A percentile compares a stretch with the other conserved stretches of the same genome.
These are phyloP conservation scores for Penicillium brasilianum DNA, from an alignment of 2,329 filamentous ascomycete genomes.

Conservation along the genomic window DNA sequence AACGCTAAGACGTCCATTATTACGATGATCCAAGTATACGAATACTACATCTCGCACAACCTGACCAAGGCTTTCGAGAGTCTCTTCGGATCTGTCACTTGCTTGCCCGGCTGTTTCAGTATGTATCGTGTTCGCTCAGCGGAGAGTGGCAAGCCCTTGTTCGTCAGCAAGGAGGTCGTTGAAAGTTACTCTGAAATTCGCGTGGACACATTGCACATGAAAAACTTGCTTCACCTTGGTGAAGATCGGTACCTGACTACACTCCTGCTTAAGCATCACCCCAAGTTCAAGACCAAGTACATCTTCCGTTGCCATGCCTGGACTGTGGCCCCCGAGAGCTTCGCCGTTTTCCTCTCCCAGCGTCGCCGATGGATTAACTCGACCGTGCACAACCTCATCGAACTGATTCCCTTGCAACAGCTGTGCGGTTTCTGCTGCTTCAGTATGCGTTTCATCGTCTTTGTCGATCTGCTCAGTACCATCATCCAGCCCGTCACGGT, in stretches of 20 bases:
- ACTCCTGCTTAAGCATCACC: slow-evolving; percentile 86
- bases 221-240: slow-evolving; percentile 94
- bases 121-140: slow-evolving; percentile 98
- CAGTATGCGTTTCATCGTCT: slow-evolving; percentile 98
- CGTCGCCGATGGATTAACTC: slow-evolving; percentile 99
- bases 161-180: slow-evolving; percentile 90
- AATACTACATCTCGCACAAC: slow-evolving; percentile 99
- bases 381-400: slow-evolving; percentile 95
- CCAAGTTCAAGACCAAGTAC: slow-evolving; percentile 98
- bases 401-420: slow-evolving; percentile 89
- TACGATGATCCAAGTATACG: slow-evolving; percentile 99
- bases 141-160: slow-evolving; percentile 92
- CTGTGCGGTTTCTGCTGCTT: slow-evolving; percentile 99
- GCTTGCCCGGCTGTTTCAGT: slow-evolving; percentile 96
- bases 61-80: slow-evolving; percentile 96
- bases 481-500: slow-evolving; percentile 90
- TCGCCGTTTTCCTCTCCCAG: slow-evolving; percentile 93
- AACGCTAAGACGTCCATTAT: slow-evolving; percentile 93
- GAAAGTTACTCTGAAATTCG: slow-evolving; percentile 89
- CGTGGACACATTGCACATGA: slow-evolving; percentile 98
- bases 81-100: slow-evolving; percentile 95
- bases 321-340: slow-evolving; percentile 96
- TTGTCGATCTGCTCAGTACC: slow-evolving; percentile 89
- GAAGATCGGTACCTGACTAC: slow-evolving; percentile 98
- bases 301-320: slow-evolving; percentile 89